Evolutionary conservation across 108 stramenopile species (phyloP).

Genomic region (Cyclotella choctawhatcheeana): DNA sequence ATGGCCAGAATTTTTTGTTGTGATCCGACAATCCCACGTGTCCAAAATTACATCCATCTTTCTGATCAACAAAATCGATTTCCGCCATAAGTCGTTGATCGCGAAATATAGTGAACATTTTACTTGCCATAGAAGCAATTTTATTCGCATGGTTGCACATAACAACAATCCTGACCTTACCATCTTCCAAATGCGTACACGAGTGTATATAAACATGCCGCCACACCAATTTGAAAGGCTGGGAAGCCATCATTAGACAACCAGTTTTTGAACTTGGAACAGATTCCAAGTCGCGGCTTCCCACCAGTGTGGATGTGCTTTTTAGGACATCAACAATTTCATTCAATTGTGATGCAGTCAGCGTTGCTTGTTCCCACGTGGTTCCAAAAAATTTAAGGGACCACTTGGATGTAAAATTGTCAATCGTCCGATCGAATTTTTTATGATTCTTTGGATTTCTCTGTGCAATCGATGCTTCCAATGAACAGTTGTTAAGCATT

Average conservation of each 20-base stretch:
- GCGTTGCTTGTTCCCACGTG: not conserved
- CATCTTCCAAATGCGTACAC: too few species aligned
- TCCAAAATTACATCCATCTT: not conserved
- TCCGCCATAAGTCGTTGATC: not conserved
- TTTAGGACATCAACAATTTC: not conserved
- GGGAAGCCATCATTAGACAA: not conserved
- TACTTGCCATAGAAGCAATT: not conserved
- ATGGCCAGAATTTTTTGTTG: not conserved
- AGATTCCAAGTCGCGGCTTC: not conserved
- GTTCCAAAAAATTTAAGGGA: not conserved
- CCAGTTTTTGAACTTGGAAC: not conserved
- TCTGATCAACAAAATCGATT: not conserved
- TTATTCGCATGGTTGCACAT: not conserved
- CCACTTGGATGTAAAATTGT: not conserved
- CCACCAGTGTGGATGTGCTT: not conserved
- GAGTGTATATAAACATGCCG: not conserved
- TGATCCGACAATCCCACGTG: not conserved
- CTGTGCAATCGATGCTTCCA: not conserved
- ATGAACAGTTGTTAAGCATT: not conserved
- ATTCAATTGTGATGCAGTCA: not conserved
- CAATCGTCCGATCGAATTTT: not conserved
- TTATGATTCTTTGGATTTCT: not conserved
- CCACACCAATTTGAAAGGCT: not conserved
- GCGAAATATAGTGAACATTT: not conserved
- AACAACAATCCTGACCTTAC: not conserved